Percentiles rank a stretch among this genome's conserved stretches.
Conservation (phyloP, 2,329 filamentous ascomycete genomes). For the Colletotrichum aenigma region DNA sequence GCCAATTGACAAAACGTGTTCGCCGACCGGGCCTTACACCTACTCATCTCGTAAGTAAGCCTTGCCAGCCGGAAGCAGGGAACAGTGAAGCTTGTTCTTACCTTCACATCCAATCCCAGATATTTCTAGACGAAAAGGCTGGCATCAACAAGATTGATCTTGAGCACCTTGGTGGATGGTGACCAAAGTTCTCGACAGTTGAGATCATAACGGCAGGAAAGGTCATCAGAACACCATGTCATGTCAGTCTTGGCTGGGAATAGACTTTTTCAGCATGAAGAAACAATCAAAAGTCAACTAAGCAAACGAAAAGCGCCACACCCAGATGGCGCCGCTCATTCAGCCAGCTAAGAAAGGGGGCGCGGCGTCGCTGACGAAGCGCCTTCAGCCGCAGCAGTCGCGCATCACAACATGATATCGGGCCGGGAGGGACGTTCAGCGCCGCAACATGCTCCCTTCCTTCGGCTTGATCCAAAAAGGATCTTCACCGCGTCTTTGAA, state of each 20-base stretch:
- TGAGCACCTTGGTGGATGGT: background rate
- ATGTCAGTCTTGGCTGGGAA: background rate
- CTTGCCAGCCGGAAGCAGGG: background rate
- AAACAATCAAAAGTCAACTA: background rate
- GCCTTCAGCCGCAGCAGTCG: background rate
- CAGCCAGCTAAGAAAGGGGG: background rate
- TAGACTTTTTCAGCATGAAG: background rate
- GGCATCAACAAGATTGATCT: background rate
- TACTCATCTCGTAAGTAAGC: background rate
- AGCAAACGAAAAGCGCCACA: background rate
- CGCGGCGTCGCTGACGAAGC: background rate
- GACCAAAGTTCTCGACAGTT: background rate
- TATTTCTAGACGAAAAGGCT: background rate
- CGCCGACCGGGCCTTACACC: background rate
- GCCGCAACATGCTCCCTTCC: background rate
- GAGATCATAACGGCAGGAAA: background rate
- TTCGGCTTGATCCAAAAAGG: accelerated
- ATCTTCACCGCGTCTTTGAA: background rate
- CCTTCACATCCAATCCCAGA: background rate
- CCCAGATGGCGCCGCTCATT: background rate
- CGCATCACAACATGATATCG: background rate
- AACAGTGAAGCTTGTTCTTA: background rate
- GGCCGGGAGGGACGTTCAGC: background rate
- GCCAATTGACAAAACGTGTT: background rate
- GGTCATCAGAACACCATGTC: background rate